Evolutionary conservation across 1,284 basidiomycete species (phyloP), one percentile per base, ranked within the genome.

Genomic region (Irpex sp.): DNA sequence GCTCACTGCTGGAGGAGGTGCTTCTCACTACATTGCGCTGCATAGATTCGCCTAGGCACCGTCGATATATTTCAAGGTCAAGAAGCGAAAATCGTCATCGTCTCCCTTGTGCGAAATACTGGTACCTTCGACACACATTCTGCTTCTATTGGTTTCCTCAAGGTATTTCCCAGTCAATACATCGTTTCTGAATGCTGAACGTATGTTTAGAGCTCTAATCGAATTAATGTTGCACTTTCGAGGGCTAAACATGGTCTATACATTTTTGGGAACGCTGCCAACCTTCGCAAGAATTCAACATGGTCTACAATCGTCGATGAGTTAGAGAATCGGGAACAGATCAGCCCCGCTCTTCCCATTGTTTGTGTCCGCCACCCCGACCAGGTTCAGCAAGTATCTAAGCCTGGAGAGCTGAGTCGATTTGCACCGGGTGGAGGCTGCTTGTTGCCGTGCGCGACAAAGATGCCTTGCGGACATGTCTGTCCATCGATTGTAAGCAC

Each of bases 11-110:
- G 33, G 1, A 11, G 0, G 5, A 39, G 13, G 13, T 37, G n/a
- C 35, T 51, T 58, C 37, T 57, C 8, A 61, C 8, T 49, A 17
- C 1, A 54, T 17, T 21, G 5, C 4, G 6, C 31, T 33, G 31
- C 46, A 47, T 17, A 90, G 86, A 81, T 90, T 43, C 80, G 80
- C 11, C 73, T 90, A 5, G 81, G 87, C 17, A 90, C 88, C 0
- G 81, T 92, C 0, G 89, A 92, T 66, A 90, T 87, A 62, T 92
- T 85, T 68, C 90, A 92, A 72, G 89, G 88, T 5, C 84, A 88
- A 65, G 88, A 88, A 75, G 86, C 81, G 1, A 81, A 79, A 76
- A 81, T 91, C 61, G 79, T 89, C 37, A 88, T 91, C 37, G 73
- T 92, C 4, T 90, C 88, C 0, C 77, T 90, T 7, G 89, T 91